These are phyloP conservation scores for Candida maltosa DNA, from an alignment of 805 yeast species.

Conservation along the genomic window DNA sequence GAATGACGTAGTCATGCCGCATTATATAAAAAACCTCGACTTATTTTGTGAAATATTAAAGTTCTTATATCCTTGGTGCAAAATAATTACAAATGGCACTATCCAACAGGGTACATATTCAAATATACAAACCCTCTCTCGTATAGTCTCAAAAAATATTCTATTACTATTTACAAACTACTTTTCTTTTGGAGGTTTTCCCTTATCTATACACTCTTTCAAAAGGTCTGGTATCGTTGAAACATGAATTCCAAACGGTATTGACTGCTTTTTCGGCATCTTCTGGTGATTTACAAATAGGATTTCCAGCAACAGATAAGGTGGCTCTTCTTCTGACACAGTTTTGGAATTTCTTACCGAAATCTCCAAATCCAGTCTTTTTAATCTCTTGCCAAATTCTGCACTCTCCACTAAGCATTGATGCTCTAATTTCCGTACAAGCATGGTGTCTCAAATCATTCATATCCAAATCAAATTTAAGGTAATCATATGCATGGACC, in stretches of 20 bases:
- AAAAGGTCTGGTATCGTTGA: slow-evolving; percentile 92
- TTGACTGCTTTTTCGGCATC: slow-evolving; percentile 79
- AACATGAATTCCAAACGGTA: slow-evolving; percentile 90
- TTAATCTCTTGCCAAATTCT: slow-evolving; percentile 81
- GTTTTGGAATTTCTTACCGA: slow-evolving; percentile 81
- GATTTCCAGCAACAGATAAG: slow-evolving; percentile 81
- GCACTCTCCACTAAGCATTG: slow-evolving; percentile 92
- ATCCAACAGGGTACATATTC: too few relatives aligned
- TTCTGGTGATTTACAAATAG: slow-evolving; percentile 66
- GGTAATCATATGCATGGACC: slow-evolving; percentile 88
- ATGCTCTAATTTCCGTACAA: slow-evolving; percentile 93
- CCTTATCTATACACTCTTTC: slow-evolving; percentile 82
- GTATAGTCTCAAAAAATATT: too few relatives aligned
- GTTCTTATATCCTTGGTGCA: too few relatives aligned
- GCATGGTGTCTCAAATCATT: slow-evolving; percentile 87
- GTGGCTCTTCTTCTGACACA: slow-evolving; percentile 90
- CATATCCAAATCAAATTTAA: slow-evolving; percentile 87
- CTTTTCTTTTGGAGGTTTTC: neutral
- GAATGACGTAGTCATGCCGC: too few relatives aligned
- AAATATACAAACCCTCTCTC: too few relatives aligned
- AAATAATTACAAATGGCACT: too few relatives aligned
- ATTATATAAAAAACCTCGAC: too few relatives aligned
- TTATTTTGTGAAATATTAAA: too few relatives aligned
- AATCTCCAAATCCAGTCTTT: slow-evolving; percentile 47
- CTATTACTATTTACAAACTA: neutral